Evolutionary conservation across 352 stramenopile species (phyloP).

Genomic region (Phytopythium helicoides): DNA sequence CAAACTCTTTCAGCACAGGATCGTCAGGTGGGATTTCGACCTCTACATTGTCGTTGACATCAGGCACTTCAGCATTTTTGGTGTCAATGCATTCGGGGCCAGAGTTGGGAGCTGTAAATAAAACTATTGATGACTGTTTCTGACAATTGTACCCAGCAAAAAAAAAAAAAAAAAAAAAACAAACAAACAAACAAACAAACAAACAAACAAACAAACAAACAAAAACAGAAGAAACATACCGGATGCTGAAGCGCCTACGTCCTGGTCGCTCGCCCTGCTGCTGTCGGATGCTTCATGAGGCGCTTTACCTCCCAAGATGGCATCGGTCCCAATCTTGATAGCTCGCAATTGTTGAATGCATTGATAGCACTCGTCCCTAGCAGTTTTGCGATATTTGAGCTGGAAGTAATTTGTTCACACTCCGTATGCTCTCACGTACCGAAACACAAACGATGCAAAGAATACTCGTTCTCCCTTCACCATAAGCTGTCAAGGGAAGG

Average conservation of each 20-base stretch:
- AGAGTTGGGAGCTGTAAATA: no score
- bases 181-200: no score
- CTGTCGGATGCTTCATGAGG: conserved; percentile 2
- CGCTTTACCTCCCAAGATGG: conserved; percentile 34
- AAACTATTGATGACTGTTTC: no score
- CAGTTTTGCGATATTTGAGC: conserved; percentile 8
- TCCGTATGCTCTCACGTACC: conserved; percentile 27
- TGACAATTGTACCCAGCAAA: no score
- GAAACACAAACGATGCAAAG: conserved; percentile 83
- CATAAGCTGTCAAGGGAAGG: conserved; percentile 33
- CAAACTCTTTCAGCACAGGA: conserved; percentile 57
- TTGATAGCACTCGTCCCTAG: conserved; percentile 81
- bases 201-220: neutral
- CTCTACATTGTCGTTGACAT: neutral
- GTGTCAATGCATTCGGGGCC: neutral
- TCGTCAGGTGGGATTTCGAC: conserved; percentile 40
- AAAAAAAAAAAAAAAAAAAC: no score
- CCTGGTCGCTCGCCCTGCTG: neutral
- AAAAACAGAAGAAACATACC: conserved; percentile 3
- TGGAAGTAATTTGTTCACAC: neutral
- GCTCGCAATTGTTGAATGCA: conserved; percentile 72
- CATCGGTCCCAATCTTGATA: conserved; percentile 73
- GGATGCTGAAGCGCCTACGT: neutral
- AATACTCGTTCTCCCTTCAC: conserved; percentile 71
- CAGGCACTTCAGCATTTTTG: conserved; percentile 8